Conservation (phyloP, 1,284 basidiomycete species). For the Ceratobasidium sp. region DNA sequence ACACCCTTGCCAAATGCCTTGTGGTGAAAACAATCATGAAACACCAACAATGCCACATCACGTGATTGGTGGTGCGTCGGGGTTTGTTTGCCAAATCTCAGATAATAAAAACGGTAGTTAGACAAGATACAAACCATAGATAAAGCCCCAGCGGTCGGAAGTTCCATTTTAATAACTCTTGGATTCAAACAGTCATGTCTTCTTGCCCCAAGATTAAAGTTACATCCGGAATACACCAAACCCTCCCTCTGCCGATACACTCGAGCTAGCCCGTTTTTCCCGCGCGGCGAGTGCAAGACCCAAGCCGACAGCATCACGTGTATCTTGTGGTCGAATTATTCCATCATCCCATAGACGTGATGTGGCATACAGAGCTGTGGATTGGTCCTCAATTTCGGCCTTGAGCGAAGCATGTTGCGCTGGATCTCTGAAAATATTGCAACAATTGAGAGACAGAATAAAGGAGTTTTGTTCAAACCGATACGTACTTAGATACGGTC, state of each 20-base stretch:
- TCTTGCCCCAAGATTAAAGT: too few species aligned
- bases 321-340: slow-evolving; percentile 92
- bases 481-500: slow-evolving; percentile 78
- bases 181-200: not conserved
- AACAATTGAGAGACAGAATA: not conserved
- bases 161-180: not conserved
- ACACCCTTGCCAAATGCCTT: too few species aligned
- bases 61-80: slow-evolving; percentile 6
- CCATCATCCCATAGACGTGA: slow-evolving; percentile 96
- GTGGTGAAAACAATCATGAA: too few species aligned
- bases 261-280: slow-evolving; percentile 49
- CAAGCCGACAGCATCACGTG: slow-evolving; percentile 86
- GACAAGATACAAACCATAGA: too few species aligned
- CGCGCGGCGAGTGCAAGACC: slow-evolving; percentile 80
- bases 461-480: not conserved
- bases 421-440: slow-evolving; percentile 68
- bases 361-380: slow-evolving; percentile 85
- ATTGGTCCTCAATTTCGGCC: slow-evolving; percentile 86
- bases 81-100: not conserved
- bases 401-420: slow-evolving; percentile 77
- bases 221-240: slow-evolving; percentile 94
- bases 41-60: not conserved
- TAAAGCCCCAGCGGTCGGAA: too few species aligned
- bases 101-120: too few species aligned
- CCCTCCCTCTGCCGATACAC: slow-evolving; percentile 64